Conservation (phyloP, 2,329 filamentous ascomycete genomes). For the Aaosphaeria pasadenensis region DNA sequence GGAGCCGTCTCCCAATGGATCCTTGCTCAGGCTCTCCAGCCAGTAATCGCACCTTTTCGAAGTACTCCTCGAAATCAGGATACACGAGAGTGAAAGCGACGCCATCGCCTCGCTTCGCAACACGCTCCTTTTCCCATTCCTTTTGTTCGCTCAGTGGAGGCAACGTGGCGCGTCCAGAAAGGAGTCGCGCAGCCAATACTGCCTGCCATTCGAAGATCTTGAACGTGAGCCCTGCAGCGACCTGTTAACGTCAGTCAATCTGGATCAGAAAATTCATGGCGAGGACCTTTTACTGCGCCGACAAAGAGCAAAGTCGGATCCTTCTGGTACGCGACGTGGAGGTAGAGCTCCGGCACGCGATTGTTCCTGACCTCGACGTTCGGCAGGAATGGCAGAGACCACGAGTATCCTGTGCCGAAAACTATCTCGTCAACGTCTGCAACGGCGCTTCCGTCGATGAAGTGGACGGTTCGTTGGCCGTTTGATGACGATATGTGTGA, state of each 20-base stretch:
- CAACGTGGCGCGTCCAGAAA: slow-evolving; percentile 54
- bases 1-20: slow-evolving; percentile 41
- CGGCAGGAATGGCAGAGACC: slow-evolving; percentile 57
- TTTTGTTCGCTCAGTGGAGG: slow-evolving; percentile 51
- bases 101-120: slow-evolving; percentile 55
- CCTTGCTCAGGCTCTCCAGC: slow-evolving; percentile 47
- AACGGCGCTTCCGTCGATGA: slow-evolving; percentile 55
- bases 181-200: slow-evolving; percentile 57
- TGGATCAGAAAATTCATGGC: background rate
- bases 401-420: slow-evolving; percentile 65
- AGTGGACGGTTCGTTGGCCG: slow-evolving; percentile 49
- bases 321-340: slow-evolving; percentile 55
- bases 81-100: slow-evolving; percentile 55
- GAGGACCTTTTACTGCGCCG: slow-evolving; percentile 46
- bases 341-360: slow-evolving; percentile 55
- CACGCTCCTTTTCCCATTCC: slow-evolving; percentile 57
- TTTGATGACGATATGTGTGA: slow-evolving; percentile 35
- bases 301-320: slow-evolving; percentile 59
- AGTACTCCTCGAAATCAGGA: slow-evolving; percentile 64
- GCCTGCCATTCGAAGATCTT: slow-evolving; percentile 69
- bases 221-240: slow-evolving; percentile 55
- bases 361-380: slow-evolving; percentile 53
- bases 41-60: slow-evolving; percentile 53
- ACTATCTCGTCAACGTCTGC: slow-evolving; percentile 60
- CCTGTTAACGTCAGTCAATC: background rate